phyloP scores from a whole-genome alignment of 129 eudicot genomes.

The Scalesia atractyloides region DNA sequence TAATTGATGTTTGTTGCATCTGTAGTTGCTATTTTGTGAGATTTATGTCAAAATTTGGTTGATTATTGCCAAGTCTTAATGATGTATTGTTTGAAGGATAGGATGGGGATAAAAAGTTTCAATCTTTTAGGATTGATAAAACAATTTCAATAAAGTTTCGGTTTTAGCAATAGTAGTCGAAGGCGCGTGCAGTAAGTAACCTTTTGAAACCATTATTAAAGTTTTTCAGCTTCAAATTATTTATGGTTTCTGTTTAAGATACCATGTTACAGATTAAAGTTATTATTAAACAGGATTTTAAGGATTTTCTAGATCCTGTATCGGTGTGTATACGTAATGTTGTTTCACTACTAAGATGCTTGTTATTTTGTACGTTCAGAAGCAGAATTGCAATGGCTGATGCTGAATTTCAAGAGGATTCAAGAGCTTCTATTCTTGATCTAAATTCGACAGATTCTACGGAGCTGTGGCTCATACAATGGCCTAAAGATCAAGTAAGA shows the following conservation, averaged over 20 bases:
- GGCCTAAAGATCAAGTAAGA: slow-evolving; percentile 58
- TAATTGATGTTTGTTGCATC: background rate
- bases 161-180: no score
- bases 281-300: background rate
- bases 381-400: slow-evolving; percentile 30
- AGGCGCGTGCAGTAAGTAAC: background rate
- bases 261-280: background rate
- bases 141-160: background rate
- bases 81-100: background rate
- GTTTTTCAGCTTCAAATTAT: background rate
- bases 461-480: slow-evolving; percentile 81
- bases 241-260: background rate
- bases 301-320: background rate
- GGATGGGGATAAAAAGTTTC: background rate
- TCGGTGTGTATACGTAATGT: background rate
- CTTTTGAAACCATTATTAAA: background rate
- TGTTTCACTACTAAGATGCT: background rate
- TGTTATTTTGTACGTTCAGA: slow-evolving; percentile 14
- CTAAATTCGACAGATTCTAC: slow-evolving; percentile 47
- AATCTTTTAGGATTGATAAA: background rate
- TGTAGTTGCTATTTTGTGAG: background rate
- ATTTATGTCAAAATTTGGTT: background rate
- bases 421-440: slow-evolving; percentile 52
- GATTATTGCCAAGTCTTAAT: background rate
- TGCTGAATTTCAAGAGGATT: slow-evolving; percentile 56